Evolutionary conservation across 148 eudicot species (phyloP).

Genomic region (Simmondsia chinensis): DNA sequence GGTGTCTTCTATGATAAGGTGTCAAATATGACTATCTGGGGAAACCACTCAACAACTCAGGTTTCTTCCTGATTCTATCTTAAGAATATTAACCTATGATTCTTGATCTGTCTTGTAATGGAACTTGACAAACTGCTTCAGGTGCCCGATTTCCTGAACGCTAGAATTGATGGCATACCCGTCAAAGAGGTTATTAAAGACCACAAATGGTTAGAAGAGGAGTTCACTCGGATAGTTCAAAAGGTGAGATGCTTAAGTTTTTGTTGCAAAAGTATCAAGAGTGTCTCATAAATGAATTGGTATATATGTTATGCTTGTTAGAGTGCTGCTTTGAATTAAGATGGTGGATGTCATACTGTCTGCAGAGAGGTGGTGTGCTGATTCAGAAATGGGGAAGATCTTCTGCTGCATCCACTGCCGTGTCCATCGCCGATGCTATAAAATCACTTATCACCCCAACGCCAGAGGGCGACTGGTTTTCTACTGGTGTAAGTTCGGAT

Average conservation of each 20-base stretch:
- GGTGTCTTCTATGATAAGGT: slow-evolving; percentile 97
- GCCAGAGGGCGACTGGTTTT: slow-evolving; percentile 97
- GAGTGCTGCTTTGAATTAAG: too few relatives aligned
- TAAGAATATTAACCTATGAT: too few relatives aligned
- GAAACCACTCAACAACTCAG: slow-evolving; percentile 99
- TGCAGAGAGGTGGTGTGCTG: slow-evolving; percentile 90
- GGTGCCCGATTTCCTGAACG: slow-evolving; percentile 95
- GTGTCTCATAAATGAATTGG: background rate
- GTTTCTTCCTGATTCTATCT: slow-evolving; percentile 9
- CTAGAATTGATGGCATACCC: slow-evolving; percentile 77
- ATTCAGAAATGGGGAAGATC: slow-evolving; percentile 99
- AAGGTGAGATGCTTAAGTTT: slow-evolving; percentile 32
- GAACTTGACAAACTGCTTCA: slow-evolving; percentile 9
- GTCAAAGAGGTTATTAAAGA: slow-evolving; percentile 83
- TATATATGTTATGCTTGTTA: background rate
- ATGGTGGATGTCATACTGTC: background rate
- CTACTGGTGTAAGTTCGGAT: slow-evolving; percentile 71
- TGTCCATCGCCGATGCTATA: slow-evolving; percentile 86
- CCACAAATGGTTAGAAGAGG: slow-evolving; percentile 86
- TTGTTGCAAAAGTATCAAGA: background rate
- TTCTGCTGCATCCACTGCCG: slow-evolving; percentile 97
- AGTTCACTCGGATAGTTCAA: slow-evolving; percentile 76
- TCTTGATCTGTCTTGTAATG: background rate
- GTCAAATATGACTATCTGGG: slow-evolving; percentile 97
- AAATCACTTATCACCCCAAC: slow-evolving; percentile 87